Conservation (phyloP, 1,284 basidiomycete species). For the Tilletia setariae region DNA sequence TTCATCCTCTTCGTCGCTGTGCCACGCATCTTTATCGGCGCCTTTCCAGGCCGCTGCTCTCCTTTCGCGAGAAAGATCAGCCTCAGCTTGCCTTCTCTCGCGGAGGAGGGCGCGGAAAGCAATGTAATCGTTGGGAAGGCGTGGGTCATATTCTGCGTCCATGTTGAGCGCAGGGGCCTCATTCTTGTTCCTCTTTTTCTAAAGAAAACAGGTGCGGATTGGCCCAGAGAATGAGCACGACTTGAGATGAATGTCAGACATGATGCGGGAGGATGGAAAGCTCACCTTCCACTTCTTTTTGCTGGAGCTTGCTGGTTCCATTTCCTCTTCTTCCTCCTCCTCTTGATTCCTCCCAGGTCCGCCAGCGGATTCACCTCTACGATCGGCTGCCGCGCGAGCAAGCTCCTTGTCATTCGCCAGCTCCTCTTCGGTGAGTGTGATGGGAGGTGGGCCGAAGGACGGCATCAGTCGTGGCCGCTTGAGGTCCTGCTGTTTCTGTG, state of each 20-base stretch:
- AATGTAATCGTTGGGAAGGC: slow-evolving; percentile 45
- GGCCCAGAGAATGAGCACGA: too few relatives aligned
- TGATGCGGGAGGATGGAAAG: not conserved
- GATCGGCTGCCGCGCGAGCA: not conserved
- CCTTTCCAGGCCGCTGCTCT: not conserved
- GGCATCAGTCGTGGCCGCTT: slow-evolving; percentile 2
- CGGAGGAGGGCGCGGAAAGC: slow-evolving; percentile 37
- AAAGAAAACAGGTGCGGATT: not conserved
- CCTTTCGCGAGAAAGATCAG: slow-evolving; percentile 9
- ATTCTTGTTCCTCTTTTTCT: slow-evolving; percentile 6
- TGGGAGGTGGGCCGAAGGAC: not conserved
- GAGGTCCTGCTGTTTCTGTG: not conserved
- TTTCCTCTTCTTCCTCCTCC: not conserved
- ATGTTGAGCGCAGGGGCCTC: slow-evolving; percentile 20
- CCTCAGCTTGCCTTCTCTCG: slow-evolving; percentile 27
- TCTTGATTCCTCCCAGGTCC: not conserved
- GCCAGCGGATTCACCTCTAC: not conserved
- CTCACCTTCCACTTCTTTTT: not conserved
- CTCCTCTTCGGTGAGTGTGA: not conserved
- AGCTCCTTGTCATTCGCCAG: slow-evolving; percentile 7
- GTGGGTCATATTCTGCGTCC: slow-evolving; percentile 48
- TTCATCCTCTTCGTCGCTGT: slow-evolving; percentile 11
- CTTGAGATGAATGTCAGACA: not conserved
- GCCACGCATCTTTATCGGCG: slow-evolving; percentile 17
- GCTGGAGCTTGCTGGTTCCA: not conserved